Evolutionary conservation across 805 yeast species (phyloP).

Genomic region (Metschnikowia henanensis): DNA sequence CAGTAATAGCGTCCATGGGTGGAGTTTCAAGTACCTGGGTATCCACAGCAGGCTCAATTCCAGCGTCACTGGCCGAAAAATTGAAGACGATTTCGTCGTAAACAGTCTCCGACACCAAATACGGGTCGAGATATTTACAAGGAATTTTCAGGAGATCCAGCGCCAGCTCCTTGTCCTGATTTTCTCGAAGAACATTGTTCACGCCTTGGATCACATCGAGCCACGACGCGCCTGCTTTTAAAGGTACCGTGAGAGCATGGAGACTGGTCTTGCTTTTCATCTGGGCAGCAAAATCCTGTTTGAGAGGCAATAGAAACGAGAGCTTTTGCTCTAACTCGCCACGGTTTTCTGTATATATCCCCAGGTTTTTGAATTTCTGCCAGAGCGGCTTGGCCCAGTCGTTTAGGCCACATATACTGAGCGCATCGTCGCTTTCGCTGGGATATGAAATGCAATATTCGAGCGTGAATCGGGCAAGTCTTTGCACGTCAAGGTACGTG

Average conservation of each 20-base stretch:
- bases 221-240: conserved; percentile 22
- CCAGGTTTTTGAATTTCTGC: background rate
- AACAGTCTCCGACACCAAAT: conserved; percentile 48
- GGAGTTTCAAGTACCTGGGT: background rate
- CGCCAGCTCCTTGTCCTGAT: conserved; percentile 33
- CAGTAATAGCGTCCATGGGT: background rate
- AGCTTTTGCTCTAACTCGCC: conserved; percentile 17
- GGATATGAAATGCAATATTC: conserved; percentile 56
- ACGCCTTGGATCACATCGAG: conserved; percentile 29
- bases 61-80: conserved; percentile 8
- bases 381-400: conserved; percentile 13
- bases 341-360: background rate
- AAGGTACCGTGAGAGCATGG: conserved; percentile 5
- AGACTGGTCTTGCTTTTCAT: conserved; percentile 15
- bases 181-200: conserved; percentile 32
- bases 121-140: conserved; percentile 50
- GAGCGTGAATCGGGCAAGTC: conserved; percentile 53
- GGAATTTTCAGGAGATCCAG: conserved; percentile 41
- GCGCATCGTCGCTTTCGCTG: conserved; percentile 41
- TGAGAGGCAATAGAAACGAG: conserved; percentile 32
- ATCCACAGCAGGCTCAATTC: background rate
- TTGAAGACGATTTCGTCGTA: conserved; percentile 45
- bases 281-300: conserved; percentile 29
- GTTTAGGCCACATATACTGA: conserved; percentile 29
- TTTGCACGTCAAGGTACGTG: conserved; percentile 44